Base-by-base conservation (phyloP, 2,329 filamentous ascomycete species). In the Trichoderma sp. region DNA sequence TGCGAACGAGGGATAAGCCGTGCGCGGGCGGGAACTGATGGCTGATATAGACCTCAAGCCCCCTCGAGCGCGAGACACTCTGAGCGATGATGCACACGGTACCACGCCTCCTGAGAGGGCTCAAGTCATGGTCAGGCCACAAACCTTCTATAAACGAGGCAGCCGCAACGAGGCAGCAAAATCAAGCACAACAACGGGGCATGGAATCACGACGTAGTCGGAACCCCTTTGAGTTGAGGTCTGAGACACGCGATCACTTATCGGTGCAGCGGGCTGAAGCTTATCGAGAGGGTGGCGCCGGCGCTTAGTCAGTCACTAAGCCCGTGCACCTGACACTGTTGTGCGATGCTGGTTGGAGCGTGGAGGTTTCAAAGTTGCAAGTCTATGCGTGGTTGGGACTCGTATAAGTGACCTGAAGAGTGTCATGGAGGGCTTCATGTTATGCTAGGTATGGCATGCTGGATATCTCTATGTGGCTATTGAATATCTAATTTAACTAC, bases 201-300 rank as follows among this genome's bases (percentile, higher is more conserved):
- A 71, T 67, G 62, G 74, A 75, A 75, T 75, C 67, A 75, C 64
- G 11, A 69, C 67, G 31, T 21, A n/a, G 65, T 62, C 35, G 33
- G 29, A 66, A 27, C 41, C 50, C 50, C 72, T 53, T 53, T 65
- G 64, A 59, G 71, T 68, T 66, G 68, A 74, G 74, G 73, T 75
- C 21, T 67, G 66, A 78, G 76, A 78, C 77, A 77, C 75, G 76
- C 77, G 76, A 77, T 76, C 75, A 76, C 59, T 72, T 72, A 72
- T 72, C 69, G 69, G 56, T 35, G n/a, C 50, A 60, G 75, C 64
- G 71, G 75, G 71, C 62, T 59, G 75, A 64, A 56, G 64, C 75
- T 76, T 76, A 76, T 76, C 75, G 67, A 71, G 67, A 72, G 59
- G 68, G 68, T 72, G 68, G 68, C 68, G 68, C 38, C 38, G 21